phyloP scores from a whole-genome alignment of 1,139 yeast genomes.

The Nakaseomyces nivariensis region DNA sequence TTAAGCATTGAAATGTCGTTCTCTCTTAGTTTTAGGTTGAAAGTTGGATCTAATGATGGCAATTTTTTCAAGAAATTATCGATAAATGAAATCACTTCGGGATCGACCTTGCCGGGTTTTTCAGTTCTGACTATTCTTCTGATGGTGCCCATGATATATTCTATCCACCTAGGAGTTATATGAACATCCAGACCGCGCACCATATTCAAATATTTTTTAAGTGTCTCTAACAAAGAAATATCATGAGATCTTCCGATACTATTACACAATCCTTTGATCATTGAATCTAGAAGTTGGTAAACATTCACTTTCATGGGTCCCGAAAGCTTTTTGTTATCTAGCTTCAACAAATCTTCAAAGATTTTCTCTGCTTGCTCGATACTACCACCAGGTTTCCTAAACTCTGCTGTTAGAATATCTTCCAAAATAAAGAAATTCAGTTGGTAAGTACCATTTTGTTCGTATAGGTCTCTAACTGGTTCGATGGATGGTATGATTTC shows the following conservation, averaged over 20 bases:
- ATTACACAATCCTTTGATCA: constrained; percentile 16
- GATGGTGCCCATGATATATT: neutral
- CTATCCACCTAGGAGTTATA: constrained; percentile 3
- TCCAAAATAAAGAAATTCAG: constrained; percentile 7
- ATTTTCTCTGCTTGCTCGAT: constrained; percentile 18
- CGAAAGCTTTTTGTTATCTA: constrained; percentile 5
- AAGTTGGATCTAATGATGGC: neutral
- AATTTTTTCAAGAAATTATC: neutral
- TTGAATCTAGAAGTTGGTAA: constrained; percentile 13
- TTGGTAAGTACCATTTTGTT: constrained; percentile 10
- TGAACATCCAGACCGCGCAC: neutral
- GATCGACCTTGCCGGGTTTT: neutral
- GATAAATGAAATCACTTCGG: neutral
- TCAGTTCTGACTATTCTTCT: constrained; percentile 1
- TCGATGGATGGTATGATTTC: constrained; percentile 14
- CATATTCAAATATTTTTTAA: neutral
- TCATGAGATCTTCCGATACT: constrained; percentile 8
- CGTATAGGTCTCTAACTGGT: constrained; percentile 15
- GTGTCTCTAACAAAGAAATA: constrained; percentile 4
- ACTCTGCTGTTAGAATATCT: constrained; percentile 19
- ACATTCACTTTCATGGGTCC: constrained; percentile 6
- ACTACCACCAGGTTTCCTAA: constrained; percentile 15
- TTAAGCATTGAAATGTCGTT: neutral
- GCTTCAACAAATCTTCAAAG: constrained; percentile 15
- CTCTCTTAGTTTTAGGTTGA: neutral